phyloP scores from a whole-genome alignment of 1,139 yeast species.

The Wickerhamomyces sp. region DNA sequence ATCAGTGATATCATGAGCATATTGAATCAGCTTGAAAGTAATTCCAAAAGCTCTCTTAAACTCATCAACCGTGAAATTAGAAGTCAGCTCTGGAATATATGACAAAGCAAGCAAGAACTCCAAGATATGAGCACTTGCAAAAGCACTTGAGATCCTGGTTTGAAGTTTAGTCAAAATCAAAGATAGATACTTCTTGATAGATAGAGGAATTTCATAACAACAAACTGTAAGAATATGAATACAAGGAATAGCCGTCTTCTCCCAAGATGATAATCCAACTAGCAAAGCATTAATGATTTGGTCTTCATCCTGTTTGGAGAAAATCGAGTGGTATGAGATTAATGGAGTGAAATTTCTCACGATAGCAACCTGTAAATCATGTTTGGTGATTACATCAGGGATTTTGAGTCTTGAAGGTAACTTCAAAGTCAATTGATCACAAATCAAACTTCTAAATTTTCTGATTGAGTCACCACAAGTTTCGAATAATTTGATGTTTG shows the following conservation, averaged over 20 bases:
- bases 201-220: conserved; percentile 74
- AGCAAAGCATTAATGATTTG: conserved; percentile 61
- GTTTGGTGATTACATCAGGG: conserved; percentile 44
- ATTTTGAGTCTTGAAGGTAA: conserved; percentile 40
- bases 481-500: conserved; percentile 53
- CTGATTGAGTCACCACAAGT: conserved; percentile 41
- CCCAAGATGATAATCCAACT: conserved; percentile 69
- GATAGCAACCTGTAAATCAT: conserved; percentile 63
- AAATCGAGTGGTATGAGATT: conserved; percentile 57
- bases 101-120: conserved; percentile 69
- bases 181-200: conserved; percentile 63
- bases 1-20: conserved; percentile 48
- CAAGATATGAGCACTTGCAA: conserved; percentile 68
- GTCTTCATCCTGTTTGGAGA: conserved; percentile 63
- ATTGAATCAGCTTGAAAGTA: conserved; percentile 74
- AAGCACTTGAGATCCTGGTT: conserved; percentile 64
- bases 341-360: conserved; percentile 64
- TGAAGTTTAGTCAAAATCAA: conserved; percentile 66
- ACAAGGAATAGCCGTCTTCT: conserved; percentile 72
- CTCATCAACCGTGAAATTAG: conserved; percentile 73
- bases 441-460: conserved; percentile 43
- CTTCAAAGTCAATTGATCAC: conserved; percentile 55
- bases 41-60: conserved; percentile 78
- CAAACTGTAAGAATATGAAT: conserved; percentile 72
- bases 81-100: conserved; percentile 60